Evolutionary conservation across 768 basidiomycete species (phyloP), one percentile per base, ranked within the genome.

Genomic region (Coprinopsis cinerea): DNA sequence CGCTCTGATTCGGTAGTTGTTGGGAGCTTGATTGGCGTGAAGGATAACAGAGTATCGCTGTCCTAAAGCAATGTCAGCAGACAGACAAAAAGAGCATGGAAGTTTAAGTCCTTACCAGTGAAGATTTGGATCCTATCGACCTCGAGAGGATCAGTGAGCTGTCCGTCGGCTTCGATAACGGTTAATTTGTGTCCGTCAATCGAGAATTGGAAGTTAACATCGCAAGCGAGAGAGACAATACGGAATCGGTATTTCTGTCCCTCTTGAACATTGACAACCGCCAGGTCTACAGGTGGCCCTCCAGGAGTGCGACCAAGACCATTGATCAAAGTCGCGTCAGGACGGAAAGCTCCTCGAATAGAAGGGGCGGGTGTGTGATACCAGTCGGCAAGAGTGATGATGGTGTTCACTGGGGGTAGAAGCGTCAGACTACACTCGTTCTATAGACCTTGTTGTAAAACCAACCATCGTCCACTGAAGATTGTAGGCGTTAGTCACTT

Each of bases 341-440:
- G 44, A 2, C 9, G 20, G 2, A 39, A 27, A 14, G 36, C 26
- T 6, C 47, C 55, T 55, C 51, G 59, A 57, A 58, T 54, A 56
- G 48, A 51, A 4, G 43, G 62, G 1, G 49, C 17, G 44, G 54
- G 62, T 23, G 44, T 47, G 40, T 59, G 49, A 39, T 57, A 72
- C 74, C 74, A 78, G 41, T 79, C 78, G 0, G 75, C 63, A 26
- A 78, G 64, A 0, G 77, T 76, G 49, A 78, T 75, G 2, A 78
- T 57, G 0, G 77, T 78, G 6, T 35, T 25, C 24, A 59, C 61
- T 61, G 22, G 13, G 4, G 27, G 30, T 34, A 9, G 9, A 2
- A 23, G 48, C 14, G 5, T 7, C 37, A 47, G 27, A 35, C 18
- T 7, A 11, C 7, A 40, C 11, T 7, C 7, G 37, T 40, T 9